Evolutionary conservation across 768 basidiomycete genomes (phyloP).

Genomic region (Tephrocybe sp.): DNA sequence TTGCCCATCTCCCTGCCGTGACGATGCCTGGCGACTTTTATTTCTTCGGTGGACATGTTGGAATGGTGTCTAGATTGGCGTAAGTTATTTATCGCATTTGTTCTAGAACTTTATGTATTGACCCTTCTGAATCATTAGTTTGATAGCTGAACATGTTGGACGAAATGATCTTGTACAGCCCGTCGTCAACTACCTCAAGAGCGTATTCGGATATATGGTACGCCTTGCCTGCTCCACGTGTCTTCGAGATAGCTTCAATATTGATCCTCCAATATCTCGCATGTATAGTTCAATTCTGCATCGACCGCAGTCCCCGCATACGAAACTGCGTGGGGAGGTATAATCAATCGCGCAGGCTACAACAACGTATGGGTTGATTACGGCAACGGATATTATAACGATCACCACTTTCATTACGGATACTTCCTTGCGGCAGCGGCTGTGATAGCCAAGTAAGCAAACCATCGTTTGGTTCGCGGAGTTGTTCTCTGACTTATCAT

Average conservation of each 20-base stretch:
- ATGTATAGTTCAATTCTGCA: slow-evolving; percentile 17
- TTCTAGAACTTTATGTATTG: background rate
- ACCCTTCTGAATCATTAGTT: slow-evolving; percentile 13
- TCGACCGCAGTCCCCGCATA: slow-evolving; percentile 26
- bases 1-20: slow-evolving; percentile 43
- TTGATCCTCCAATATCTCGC: background rate
- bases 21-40: slow-evolving; percentile 40
- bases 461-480: background rate
- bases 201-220: slow-evolving; percentile 26
- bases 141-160: slow-evolving; percentile 32
- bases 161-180: slow-evolving; percentile 27
- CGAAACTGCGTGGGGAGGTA: slow-evolving; percentile 34
- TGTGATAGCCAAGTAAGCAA: slow-evolving; percentile 29
- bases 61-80: slow-evolving; percentile 27
- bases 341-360: slow-evolving; percentile 29
- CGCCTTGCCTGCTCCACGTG: background rate
- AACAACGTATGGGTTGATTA: slow-evolving; percentile 28
- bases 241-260: background rate
- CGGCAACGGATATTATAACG: slow-evolving; percentile 36
- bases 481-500: background rate
- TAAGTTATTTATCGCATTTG: slow-evolving; percentile 13
- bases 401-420: slow-evolving; percentile 36
- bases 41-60: slow-evolving; percentile 29
- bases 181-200: slow-evolving; percentile 23
- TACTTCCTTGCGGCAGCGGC: slow-evolving; percentile 30